These are phyloP conservation scores for Rhytidiadelphus loreus DNA, from an alignment of 225 moss, liverwort and hornwort species.

Conservation along the genomic window DNA sequence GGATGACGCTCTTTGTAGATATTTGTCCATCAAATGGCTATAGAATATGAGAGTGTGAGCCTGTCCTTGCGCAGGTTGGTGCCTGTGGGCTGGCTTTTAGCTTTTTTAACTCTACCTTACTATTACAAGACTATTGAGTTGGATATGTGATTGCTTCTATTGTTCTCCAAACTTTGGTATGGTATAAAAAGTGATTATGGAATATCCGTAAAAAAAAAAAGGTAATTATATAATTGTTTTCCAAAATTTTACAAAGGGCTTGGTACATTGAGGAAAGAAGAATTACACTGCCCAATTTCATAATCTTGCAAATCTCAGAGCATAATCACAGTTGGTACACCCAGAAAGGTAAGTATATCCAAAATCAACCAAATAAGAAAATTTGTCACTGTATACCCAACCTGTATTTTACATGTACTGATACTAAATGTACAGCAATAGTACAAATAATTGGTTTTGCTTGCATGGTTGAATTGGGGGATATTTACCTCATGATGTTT, in stretches of 20 bases:
- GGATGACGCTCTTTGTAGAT: not conserved
- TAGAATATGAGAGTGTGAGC: not conserved
- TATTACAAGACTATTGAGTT: not conserved
- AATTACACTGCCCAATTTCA: not conserved
- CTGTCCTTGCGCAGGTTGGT: not conserved
- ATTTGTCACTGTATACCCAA: accelerated
- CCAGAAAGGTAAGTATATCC: accelerated
- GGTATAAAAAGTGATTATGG: not conserved
- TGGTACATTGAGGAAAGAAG: not conserved
- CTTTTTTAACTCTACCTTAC: not conserved
- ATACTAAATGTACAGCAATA: not conserved
- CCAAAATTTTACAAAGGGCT: not conserved
- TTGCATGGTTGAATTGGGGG: accelerated
- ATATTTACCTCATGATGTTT: too few species aligned
- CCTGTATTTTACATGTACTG: not conserved
- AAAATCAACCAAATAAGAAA: not conserved
- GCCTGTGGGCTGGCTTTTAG: not conserved
- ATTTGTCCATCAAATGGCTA: not conserved
- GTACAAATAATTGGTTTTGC: not conserved
- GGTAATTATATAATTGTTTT: not conserved
- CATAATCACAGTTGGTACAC: not conserved
- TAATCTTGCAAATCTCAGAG: not conserved
- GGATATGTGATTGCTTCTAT: not conserved
- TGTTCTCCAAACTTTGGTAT: not conserved
- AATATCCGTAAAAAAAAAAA: not conserved